Conservation (phyloP, 75 land plant genomes). For the Picea glauca region DNA sequence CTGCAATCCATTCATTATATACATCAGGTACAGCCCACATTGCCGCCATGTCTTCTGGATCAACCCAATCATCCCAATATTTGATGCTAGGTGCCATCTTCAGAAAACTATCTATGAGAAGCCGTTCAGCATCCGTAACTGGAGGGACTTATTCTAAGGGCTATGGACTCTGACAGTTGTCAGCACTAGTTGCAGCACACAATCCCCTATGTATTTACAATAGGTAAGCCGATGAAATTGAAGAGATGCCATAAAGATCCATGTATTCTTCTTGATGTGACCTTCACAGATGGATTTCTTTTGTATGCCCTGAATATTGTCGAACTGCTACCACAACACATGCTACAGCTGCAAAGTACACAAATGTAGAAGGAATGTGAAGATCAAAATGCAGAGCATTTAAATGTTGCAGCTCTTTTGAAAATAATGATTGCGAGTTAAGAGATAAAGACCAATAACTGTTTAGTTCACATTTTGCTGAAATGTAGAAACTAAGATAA, state of each 20-base stretch:
- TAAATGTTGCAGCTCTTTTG: neutral
- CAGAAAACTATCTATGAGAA: neutral
- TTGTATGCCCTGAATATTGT: neutral
- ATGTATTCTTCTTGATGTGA: neutral
- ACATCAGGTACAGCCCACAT: constrained; percentile 84
- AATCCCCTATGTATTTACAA: neutral
- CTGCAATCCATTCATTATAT: constrained; percentile 75
- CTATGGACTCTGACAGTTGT: neutral
- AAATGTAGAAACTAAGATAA: neutral
- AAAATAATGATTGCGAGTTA: neutral
- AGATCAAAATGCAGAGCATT: neutral
- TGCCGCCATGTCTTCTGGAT: constrained; percentile 70
- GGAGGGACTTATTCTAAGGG: neutral
- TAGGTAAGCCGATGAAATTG: neutral
- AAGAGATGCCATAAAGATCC: neutral
- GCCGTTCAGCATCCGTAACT: neutral
- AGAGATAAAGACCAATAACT: neutral
- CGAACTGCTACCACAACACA: neutral
- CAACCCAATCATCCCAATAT: constrained; percentile 94
- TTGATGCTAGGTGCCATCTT: constrained; percentile 37
- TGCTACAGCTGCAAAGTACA: neutral
- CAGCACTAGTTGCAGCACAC: too few relatives aligned
- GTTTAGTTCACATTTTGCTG: neutral
- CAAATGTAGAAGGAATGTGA: neutral
- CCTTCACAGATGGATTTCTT: neutral